Evolutionary conservation across 176 grass and related monocot species (phyloP).

Genomic region (Paspalum notatum): DNA sequence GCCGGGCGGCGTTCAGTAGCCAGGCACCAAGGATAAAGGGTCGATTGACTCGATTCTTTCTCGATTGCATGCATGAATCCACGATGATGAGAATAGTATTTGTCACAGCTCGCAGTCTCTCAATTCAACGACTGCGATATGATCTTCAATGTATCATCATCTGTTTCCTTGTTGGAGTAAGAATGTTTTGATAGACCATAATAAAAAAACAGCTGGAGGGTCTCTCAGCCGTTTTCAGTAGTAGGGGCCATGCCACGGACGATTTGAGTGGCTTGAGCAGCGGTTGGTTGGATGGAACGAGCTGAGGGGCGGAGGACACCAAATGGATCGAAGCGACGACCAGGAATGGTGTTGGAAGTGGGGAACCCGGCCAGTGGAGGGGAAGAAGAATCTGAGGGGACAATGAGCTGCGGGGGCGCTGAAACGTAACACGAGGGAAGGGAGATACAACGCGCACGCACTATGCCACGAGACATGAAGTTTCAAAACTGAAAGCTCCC

Average conservation of each 20-base stretch:
- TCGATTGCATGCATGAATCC: slow-evolving; percentile 3
- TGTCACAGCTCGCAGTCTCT: slow-evolving; percentile 3
- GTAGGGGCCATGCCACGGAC: neutral
- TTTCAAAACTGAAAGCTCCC: too few species aligned
- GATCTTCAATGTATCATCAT: neutral
- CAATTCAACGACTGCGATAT: slow-evolving; percentile 22
- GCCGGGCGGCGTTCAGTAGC: neutral
- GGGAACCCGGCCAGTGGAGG: neutral
- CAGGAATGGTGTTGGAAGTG: slow-evolving; percentile 12
- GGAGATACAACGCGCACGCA: too few species aligned
- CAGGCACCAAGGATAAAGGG: neutral
- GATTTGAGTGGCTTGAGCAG: too few species aligned
- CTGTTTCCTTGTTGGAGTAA: neutral
- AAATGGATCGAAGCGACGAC: slow-evolving; percentile 15
- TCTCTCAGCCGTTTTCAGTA: neutral
- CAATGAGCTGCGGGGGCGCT: too few species aligned
- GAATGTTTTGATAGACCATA: neutral
- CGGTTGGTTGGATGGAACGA: too few species aligned
- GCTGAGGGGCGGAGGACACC: neutral
- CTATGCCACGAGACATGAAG: too few species aligned
- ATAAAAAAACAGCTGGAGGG: neutral
- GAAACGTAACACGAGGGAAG: too few species aligned
- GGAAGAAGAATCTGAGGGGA: too few species aligned
- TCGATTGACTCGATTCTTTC: too few species aligned
- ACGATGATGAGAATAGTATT: neutral